Base-by-base conservation (phyloP, 106 monocot genomes). In the Acorus calamus region DNA sequence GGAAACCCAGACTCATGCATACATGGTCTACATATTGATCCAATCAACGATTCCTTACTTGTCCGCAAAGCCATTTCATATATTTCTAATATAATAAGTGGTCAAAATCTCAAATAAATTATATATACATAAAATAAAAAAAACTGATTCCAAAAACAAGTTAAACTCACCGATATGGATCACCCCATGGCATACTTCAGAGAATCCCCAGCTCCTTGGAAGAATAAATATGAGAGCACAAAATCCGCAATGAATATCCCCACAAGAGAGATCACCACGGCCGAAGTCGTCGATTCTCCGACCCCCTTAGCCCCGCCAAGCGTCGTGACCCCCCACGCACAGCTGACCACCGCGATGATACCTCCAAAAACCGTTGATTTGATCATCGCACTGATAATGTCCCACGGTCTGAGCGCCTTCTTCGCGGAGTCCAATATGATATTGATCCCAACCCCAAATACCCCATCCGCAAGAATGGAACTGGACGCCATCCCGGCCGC, bases 201-300 rank as follows among this genome's bases (percentile, higher is more conserved):
- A 3, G 94, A 89, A 62, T 96, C 90, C 6, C 94, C 90, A 0
- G 89, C 81, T 43, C 90, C 94, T 63, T 90, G 94, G 76, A 96
- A 96, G 80, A 96, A 90, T 53, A 57, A 58, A 52, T 69, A 87
- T 0, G 89, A 87, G 8, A 90, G 80, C 4, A 67, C 78, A 57
- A 96, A 96, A 55, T 96, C 94, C 0, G 94, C 90, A 47, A 90
- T 74, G 54, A 96, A 96, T 7, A 87, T 80, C 41, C 80, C 59
- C 9, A 87, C 87, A 6, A 87, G 80, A 1, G 87, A 87, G 14
- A 87, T 75, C 5, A 87, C 87, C 11, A 87, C 87, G 1, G 87
- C 87, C 0, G 87, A 87, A 3, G 87, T 87, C 4, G 87, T 87
- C 8, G 83, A 80, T 69, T 87, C 87, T 3, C 87, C 87, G 14